phyloP scores from a whole-genome alignment of 2,329 filamentous ascomycete species.

The Aurifilum marmelostoma region DNA sequence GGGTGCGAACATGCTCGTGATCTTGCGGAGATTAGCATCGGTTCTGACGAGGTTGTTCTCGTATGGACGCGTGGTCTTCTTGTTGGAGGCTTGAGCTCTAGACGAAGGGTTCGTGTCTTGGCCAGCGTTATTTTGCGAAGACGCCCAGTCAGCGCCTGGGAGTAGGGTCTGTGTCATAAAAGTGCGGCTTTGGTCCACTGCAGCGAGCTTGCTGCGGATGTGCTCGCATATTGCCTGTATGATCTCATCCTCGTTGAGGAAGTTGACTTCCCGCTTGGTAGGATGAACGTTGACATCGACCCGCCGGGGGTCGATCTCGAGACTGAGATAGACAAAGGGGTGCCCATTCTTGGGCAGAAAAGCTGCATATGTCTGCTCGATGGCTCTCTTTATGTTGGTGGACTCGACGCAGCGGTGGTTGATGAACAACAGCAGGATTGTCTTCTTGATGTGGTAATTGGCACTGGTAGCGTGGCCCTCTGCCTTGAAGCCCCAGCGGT shows the following conservation, averaged over 20 bases:
- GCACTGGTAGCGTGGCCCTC: constrained; percentile 86
- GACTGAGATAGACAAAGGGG: constrained; percentile 88
- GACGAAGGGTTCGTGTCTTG: constrained; percentile 34
- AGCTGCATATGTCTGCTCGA: constrained; percentile 85
- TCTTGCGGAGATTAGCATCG: constrained; percentile 86
- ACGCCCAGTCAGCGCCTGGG: constrained; percentile 59
- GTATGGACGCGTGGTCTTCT: constrained; percentile 59
- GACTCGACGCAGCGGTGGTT: constrained; percentile 96
- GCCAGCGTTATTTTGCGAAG: constrained; percentile 35
- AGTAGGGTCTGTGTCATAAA: constrained; percentile 94
- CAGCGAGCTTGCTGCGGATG: constrained; percentile 76
- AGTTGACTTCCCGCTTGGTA: constrained; percentile 95
- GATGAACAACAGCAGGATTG: constrained; percentile 87
- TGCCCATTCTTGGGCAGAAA: constrained; percentile 94
- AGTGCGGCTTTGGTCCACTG: constrained; percentile 89
- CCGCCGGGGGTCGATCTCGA: constrained; percentile 88
- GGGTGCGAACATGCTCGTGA: constrained; percentile 90
- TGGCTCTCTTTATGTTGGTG: constrained; percentile 79
- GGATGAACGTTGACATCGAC: constrained; percentile 98
- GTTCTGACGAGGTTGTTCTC: constrained; percentile 91
- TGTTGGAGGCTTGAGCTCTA: constrained; percentile 31
- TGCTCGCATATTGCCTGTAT: constrained; percentile 82
- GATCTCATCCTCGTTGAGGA: constrained; percentile 96
- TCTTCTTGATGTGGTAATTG: constrained; percentile 92
- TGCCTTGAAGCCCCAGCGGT: constrained; percentile 82